Base-by-base conservation (phyloP, 805 yeast genomes). In the Yarrowia phangngaensis region DNA sequence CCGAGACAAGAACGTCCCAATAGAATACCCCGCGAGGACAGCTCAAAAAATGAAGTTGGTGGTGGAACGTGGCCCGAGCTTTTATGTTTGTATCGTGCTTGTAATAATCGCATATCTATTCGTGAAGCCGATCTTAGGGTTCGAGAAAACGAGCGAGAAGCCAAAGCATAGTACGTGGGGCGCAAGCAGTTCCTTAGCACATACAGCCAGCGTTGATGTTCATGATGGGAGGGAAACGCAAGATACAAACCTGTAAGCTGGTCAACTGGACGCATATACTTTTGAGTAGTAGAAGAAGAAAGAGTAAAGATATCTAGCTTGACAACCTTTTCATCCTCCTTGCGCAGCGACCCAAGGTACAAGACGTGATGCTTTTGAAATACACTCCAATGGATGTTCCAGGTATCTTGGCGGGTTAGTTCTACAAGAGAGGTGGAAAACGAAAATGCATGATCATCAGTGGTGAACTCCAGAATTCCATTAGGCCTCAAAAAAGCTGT, bases 261-360 rank as follows among this genome's bases (percentile, higher is more conserved):
- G 19, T 38, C 45, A 4, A 38, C 27, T 9, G 45, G 45, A 2
- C 45, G 16, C 19, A 31, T 17, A 8, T 26, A 7, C 11, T 27
- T 38, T 13, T 38, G 45, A 2, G 45, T 31, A 2, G 45, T 31
- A 8, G 30, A 34, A 6, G 30, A 27, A 4, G 32, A 31, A 2
- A 38, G 32, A 0, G 45, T 32, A 8, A 38, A 38, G 7, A 38
- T 38, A 19, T 38, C 45, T 19, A 38, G 26, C 6, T 38, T 38
- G 17, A 26, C 32, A 23, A 38, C 45, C 17, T 38, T 38, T 38
- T 38, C 45, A 20, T 38, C 45, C 24, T 38, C 45, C 14, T 38
- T 38, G 13, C 45, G 24, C 6, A 38, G 8, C 5, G 45, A 38
- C 6, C 45, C 45, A 4, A 38, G 26, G 11, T 38, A 38, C 19